Evolutionary conservation across 345 rosid species (phyloP).

Genomic region (Psidium friedrichsthalianum): DNA sequence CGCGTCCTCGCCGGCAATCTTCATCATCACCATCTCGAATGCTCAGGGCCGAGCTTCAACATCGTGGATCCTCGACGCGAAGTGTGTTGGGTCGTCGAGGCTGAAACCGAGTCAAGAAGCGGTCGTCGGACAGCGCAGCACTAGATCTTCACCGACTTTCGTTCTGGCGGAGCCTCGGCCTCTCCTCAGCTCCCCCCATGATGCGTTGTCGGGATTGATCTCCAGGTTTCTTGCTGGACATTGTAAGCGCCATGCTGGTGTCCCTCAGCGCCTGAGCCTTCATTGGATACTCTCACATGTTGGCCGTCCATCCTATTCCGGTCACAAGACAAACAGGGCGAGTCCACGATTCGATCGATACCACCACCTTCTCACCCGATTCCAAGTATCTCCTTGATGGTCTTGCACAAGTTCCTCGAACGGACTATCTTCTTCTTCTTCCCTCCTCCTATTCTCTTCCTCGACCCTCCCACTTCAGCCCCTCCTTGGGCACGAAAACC

Average conservation of each 20-base stretch:
- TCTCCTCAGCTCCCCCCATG: conserved; percentile 44
- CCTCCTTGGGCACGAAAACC: conserved; percentile 47
- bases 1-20: conserved; percentile 13
- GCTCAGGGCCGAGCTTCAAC: conserved; percentile 43
- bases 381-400: conserved; percentile 42
- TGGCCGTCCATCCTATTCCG: conserved; percentile 43
- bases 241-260: conserved; percentile 46
- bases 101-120: conserved; percentile 52
- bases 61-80: conserved; percentile 43
- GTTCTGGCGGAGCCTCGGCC: conserved; percentile 42
- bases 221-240: conserved; percentile 61
- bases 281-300: conserved; percentile 58
- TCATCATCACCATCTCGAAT: conserved; percentile 16
- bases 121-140: conserved; percentile 36
- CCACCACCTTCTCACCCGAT: conserved; percentile 42
- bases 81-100: conserved; percentile 47
- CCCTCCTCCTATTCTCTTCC: conserved; percentile 33
- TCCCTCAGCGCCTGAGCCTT: conserved; percentile 51
- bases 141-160: conserved; percentile 53
- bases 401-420: conserved; percentile 41
- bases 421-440: conserved; percentile 31
- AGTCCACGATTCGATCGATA: conserved; percentile 37
- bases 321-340: conserved; percentile 57
- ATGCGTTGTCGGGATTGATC: conserved; percentile 40
- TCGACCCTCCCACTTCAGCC: conserved; percentile 38